Conservation (phyloP, 2,329 filamentous ascomycete species). For the Aspergillus jensenii region DNA sequence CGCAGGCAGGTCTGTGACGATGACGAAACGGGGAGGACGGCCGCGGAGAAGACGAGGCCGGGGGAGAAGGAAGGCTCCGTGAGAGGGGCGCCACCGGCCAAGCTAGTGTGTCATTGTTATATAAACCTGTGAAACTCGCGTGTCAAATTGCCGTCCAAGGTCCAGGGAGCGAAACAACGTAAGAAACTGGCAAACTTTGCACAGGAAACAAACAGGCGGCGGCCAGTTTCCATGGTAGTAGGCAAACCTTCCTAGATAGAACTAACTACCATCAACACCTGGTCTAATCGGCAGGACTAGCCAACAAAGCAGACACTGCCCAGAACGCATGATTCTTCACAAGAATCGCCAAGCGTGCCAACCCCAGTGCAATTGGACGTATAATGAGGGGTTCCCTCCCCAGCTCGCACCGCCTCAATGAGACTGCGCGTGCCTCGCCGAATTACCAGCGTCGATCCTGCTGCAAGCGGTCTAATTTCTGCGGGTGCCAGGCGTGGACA, state of each 20-base stretch:
- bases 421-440: background rate
- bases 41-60: background rate
- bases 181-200: background rate
- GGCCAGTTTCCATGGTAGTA: too few relatives aligned
- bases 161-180: background rate
- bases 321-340: conserved; percentile 1
- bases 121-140: background rate
- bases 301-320: background rate
- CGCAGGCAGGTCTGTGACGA: background rate
- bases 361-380: conserved; percentile 1
- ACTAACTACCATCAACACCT: too few relatives aligned
- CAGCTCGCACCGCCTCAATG: conserved; percentile 7
- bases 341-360: background rate
- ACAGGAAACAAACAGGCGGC: background rate
- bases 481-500: background rate
- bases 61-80: background rate
- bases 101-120: background rate
- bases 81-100: background rate
- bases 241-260: too few relatives aligned
- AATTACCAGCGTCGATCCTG: background rate
- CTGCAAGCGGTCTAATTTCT: background rate
- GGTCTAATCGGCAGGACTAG: too few relatives aligned
- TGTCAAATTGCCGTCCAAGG: background rate
- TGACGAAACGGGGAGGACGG: background rate
- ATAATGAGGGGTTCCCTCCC: conserved; percentile 6